Evolutionary conservation across 1,284 basidiomycete species (phyloP).

Genomic region (Ganoderma resinaceum): DNA sequence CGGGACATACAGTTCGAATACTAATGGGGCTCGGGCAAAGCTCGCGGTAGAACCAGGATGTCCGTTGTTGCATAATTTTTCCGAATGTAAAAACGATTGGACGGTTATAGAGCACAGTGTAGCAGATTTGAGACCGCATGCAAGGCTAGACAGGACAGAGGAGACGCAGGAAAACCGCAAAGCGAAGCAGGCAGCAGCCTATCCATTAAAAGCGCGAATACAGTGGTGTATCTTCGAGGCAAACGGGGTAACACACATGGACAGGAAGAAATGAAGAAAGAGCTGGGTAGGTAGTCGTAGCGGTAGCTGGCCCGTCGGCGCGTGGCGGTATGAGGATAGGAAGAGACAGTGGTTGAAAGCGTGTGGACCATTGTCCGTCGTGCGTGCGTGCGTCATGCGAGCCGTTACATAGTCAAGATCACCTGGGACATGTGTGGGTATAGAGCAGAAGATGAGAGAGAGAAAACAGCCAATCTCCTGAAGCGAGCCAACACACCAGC

Average conservation of each 20-base stretch:
- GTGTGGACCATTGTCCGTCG: constrained; percentile 45
- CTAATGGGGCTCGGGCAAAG: neutral
- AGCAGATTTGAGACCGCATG: neutral
- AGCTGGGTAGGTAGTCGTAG: constrained; percentile 32
- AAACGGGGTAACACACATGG: constrained; percentile 39
- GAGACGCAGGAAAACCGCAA: constrained; percentile 18
- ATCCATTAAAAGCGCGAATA: constrained; percentile 47
- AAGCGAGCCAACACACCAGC: constrained; percentile 17
- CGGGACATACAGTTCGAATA: neutral
- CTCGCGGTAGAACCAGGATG: neutral
- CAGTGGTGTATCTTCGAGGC: constrained; percentile 40
- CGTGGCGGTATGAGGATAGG: constrained; percentile 14
- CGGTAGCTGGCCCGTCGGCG: constrained; percentile 20
- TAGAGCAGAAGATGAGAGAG: constrained; percentile 37
- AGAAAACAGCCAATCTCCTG: constrained; percentile 28
- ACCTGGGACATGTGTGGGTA: constrained; percentile 41
- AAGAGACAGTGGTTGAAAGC: constrained; percentile 27
- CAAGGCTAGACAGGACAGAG: constrained; percentile 15
- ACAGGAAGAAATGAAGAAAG: constrained; percentile 32
- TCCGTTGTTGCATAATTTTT: neutral
- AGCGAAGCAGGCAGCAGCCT: constrained; percentile 30
- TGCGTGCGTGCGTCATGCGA: constrained; percentile 43
- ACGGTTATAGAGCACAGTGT: constrained; percentile 25
- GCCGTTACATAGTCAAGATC: constrained; percentile 42
- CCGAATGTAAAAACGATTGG: constrained; percentile 26